phyloP scores from a whole-genome alignment of 2,329 filamentous ascomycete species.

The Stemphylium beticola region DNA sequence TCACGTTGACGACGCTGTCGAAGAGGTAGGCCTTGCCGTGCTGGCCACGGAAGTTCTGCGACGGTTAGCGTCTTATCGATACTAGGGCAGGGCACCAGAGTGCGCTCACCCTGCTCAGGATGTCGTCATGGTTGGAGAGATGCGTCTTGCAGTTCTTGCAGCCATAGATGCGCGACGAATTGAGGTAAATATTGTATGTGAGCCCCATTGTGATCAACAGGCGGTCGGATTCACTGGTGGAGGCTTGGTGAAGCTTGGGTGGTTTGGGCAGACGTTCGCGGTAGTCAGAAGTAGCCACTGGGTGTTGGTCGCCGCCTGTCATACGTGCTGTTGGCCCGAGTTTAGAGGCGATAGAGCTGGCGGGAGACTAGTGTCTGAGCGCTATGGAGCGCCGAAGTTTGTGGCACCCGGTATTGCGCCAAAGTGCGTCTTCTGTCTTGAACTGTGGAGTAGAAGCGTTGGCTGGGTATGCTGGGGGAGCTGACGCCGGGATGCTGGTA shows the following conservation, averaged over 20 bases:
- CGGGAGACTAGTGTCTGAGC: constrained; percentile 1
- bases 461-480: constrained; percentile 14
- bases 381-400: background rate
- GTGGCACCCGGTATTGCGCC: constrained; percentile 18
- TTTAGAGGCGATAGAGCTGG: constrained; percentile 2
- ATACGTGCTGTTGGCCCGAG: constrained; percentile 13
- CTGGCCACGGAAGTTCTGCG: constrained; percentile 94
- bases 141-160: constrained; percentile 95
- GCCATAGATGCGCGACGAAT: constrained; percentile 84
- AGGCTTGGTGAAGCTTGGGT: constrained; percentile 8
- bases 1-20: constrained; percentile 90
- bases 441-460: constrained; percentile 14
- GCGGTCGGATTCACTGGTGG: constrained; percentile 6
- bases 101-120: constrained; percentile 81
- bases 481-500: constrained; percentile 12
- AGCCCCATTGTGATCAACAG: constrained; percentile 72
- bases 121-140: constrained; percentile 92
- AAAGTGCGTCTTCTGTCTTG: constrained; percentile 11
- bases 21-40: constrained; percentile 98
- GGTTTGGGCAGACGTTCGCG: constrained; percentile 9
- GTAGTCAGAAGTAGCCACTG: constrained; percentile 15
- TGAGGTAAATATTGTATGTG: constrained; percentile 89
- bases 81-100: background rate
- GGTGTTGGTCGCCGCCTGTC: constrained; percentile 16
- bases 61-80: constrained; percentile 8